Evolutionary conservation across 768 basidiomycete genomes (phyloP), one percentile per base, ranked within the genome.

Genomic region (Solioccasus polychromus): DNA sequence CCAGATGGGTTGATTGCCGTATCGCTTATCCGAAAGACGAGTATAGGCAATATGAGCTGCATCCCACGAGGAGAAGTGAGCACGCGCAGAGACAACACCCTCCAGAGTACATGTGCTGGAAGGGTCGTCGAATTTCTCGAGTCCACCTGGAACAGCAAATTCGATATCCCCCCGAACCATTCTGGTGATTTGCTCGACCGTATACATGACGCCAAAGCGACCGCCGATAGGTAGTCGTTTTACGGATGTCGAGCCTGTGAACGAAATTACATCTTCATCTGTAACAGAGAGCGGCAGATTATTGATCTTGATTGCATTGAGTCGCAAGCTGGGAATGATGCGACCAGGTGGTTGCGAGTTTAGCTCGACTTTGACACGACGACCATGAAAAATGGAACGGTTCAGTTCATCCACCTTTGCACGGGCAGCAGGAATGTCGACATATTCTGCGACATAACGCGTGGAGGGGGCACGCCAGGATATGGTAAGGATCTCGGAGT

Each of bases 381-480:
- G 74, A 11, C 75, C 76, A 19, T 54, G 53, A 39, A 69, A 61
- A 5, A 63, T 35, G 18, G 38, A 49, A 15, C 68, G 62, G 36
- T 81, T 52, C 29, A 83, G 59, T 23, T 59, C 52, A 18, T 44
- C 52, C 4, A 67, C 69, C 51, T 72, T 74, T 20, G 46, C 51
- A 7, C 35, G 42, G 30, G 60, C 64, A 3, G 51, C 26, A 8
- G 48, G 6, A 17, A 48, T 17, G 15, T 62, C 60, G 5, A 39
- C 5, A 49, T 76, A 84, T 4, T 66, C 69, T 1, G 68, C 79
- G n/a, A 76, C 50, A 47, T 75, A 72, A 2, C 70, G 60, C 5
- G 56, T 55, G n/a, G 73, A 76, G 2, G 80, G 80, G 1, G 64
- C 61, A 6, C 61, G 68, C 78, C 82, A 85, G 10, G 70, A 72